Conservation (phyloP, 2,329 filamentous ascomycete genomes). For the Aureobasidium sp. region DNA sequence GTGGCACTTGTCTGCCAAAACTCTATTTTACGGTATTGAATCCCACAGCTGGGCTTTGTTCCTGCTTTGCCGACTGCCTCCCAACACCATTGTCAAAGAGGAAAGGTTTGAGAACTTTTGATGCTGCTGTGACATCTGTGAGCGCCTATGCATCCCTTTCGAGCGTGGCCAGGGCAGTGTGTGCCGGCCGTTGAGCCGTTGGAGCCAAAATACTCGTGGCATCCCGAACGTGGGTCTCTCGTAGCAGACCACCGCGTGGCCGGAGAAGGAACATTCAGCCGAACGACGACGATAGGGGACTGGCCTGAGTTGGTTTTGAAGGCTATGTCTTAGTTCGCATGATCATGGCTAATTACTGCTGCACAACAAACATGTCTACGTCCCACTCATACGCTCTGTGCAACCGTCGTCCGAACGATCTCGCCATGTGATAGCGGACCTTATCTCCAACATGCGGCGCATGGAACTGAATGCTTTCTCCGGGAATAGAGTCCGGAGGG, state of each 20-base stretch:
- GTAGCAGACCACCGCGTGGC: background rate
- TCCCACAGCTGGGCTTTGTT: background rate
- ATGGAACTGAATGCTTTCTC: constrained; percentile 51
- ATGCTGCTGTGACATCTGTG: background rate
- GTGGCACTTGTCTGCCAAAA: background rate
- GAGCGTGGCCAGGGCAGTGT: background rate
- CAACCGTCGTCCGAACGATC: constrained; percentile 43
- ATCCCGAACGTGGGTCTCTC: background rate
- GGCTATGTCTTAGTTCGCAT: background rate
- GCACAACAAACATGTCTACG: constrained; percentile 38
- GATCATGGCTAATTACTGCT: background rate
- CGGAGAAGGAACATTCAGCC: background rate
- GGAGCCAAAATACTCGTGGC: background rate
- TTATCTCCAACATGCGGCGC: constrained; percentile 51
- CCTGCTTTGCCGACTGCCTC: background rate
- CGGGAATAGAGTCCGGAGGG: constrained; percentile 35
- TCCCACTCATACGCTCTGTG: constrained; percentile 46
- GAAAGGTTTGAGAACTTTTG: background rate
- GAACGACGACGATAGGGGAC: background rate
- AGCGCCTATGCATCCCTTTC: background rate
- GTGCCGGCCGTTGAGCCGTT: background rate
- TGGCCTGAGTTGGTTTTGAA: background rate
- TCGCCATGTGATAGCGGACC: constrained; percentile 40
- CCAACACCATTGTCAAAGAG: background rate
- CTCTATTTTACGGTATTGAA: background rate